A percentile compares a stretch with the other conserved stretches of the same genome.
Evolutionary conservation across 169 alveolate species (phyloP).

Genomic region (Plasmodium knowlesi): DNA sequence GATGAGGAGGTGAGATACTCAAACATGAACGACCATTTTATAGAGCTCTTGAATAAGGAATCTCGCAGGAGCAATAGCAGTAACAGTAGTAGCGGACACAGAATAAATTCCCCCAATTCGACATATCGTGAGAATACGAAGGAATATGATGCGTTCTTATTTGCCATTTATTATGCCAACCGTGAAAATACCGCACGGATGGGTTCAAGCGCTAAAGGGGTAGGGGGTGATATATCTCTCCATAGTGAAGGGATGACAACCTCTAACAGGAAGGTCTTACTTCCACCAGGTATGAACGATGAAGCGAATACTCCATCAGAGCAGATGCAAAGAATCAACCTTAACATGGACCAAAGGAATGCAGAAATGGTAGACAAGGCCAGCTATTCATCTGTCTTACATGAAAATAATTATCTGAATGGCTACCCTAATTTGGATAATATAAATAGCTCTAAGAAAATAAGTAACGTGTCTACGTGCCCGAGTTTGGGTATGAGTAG

Average conservation of each 20-base stretch:
- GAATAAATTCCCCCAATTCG: neutral
- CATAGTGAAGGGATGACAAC: neutral
- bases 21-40: slow-evolving; percentile 30
- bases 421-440: neutral
- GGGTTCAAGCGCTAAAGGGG: neutral
- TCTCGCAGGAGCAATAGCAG: neutral
- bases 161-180: slow-evolving; percentile 31
- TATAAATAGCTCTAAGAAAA: slow-evolving; percentile 15
- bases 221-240: neutral
- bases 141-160: neutral
- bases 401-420: neutral
- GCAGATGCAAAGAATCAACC: neutral
- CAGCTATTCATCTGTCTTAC: neutral
- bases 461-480: slow-evolving; percentile 74
- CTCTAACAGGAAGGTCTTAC: neutral
- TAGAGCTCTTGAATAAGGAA: slow-evolving; percentile 31
- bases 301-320: neutral
- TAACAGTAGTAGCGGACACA: neutral
- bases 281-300: neutral
- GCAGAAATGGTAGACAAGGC: neutral
- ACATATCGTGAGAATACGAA: neutral
- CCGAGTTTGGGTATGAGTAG: slow-evolving; percentile 16
- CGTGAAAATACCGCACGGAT: neutral
- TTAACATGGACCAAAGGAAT: neutral
- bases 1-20: slow-evolving; percentile 21